These are phyloP conservation scores for Juglanconis juglandina DNA, from an alignment of 2,329 filamentous ascomycete genomes.

Conservation along the genomic window DNA sequence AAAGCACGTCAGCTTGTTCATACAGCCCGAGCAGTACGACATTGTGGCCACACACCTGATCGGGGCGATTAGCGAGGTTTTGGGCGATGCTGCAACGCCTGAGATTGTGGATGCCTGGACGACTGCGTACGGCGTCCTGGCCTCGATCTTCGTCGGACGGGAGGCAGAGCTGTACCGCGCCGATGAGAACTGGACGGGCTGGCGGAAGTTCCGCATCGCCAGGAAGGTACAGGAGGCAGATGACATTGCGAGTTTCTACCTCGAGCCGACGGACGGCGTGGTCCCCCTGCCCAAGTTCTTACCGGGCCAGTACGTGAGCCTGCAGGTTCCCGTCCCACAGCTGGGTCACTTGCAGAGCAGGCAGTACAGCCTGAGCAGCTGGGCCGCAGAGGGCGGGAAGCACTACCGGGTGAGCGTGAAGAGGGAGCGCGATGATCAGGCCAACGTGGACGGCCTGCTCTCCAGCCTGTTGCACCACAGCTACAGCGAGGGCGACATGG, in stretches of 20 bases:
- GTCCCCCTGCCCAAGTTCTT: constrained; percentile 54
- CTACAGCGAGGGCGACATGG: constrained; percentile 47
- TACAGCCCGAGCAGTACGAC: constrained; percentile 65
- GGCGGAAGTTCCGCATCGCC: constrained; percentile 53
- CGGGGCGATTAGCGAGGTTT: constrained; percentile 62
- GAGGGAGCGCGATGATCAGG: constrained; percentile 45
- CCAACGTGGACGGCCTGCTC: constrained; percentile 43
- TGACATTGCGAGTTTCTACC: constrained; percentile 67
- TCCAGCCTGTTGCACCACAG: constrained; percentile 51
- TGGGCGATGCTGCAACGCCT: constrained; percentile 64
- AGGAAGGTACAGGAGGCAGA: constrained; percentile 53
- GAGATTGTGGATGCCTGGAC: constrained; percentile 69
- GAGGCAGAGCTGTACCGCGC: constrained; percentile 60
- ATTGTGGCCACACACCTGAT: constrained; percentile 69
- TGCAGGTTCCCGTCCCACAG: constrained; percentile 59
- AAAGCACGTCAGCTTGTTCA: constrained; percentile 71
- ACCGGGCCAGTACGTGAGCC: constrained; percentile 71
- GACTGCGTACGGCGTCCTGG: constrained; percentile 68
- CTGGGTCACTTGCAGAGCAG: constrained; percentile 65
- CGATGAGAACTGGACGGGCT: constrained; percentile 41
- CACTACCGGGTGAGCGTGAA: constrained; percentile 76
- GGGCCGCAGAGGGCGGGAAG: constrained; percentile 41
- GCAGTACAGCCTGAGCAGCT: constrained; percentile 72
- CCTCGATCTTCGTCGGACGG: constrained; percentile 64
- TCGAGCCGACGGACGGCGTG: constrained; percentile 58